These are phyloP conservation scores for Trifolium repens DNA, from an alignment of 306 rosid genomes.

Conservation along the genomic window DNA sequence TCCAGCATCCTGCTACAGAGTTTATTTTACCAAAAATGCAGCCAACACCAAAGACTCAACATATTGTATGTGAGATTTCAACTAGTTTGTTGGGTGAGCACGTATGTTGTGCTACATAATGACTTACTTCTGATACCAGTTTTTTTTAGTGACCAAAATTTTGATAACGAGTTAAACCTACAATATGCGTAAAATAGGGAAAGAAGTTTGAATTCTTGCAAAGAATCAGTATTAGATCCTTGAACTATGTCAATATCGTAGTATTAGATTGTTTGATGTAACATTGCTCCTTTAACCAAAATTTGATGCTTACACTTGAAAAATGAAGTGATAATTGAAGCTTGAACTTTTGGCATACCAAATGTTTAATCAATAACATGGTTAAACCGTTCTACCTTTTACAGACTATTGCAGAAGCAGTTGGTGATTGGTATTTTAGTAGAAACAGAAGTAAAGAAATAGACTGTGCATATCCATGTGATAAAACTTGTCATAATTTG, in stretches of 20 bases:
- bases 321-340: background rate
- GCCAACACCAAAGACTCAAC: too few relatives aligned
- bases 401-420: constrained; percentile 90
- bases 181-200: background rate
- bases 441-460: constrained; percentile 65
- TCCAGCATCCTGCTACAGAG: too few relatives aligned
- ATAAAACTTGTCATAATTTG: constrained; percentile 74
- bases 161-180: background rate
- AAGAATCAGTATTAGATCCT: background rate
- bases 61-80: constrained; percentile 20
- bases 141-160: too few relatives aligned
- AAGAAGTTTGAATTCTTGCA: constrained; percentile 16
- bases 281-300: constrained; percentile 1
- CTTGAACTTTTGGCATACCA: constrained; percentile 4
- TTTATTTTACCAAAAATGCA: too few relatives aligned
- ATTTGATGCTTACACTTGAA: background rate
- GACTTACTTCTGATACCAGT: background rate
- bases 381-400: constrained; percentile 36
- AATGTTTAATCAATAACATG: constrained; percentile 6
- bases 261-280: constrained; percentile 10
- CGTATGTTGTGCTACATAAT: background rate
- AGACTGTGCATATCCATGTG: constrained; percentile 91
- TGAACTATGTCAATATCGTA: constrained; percentile 14
- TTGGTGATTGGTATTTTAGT: constrained; percentile 94
- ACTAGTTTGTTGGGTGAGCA: constrained; percentile 11